Base-by-base conservation (phyloP, 2,329 filamentous ascomycete species). In the Penicillium sp. region DNA sequence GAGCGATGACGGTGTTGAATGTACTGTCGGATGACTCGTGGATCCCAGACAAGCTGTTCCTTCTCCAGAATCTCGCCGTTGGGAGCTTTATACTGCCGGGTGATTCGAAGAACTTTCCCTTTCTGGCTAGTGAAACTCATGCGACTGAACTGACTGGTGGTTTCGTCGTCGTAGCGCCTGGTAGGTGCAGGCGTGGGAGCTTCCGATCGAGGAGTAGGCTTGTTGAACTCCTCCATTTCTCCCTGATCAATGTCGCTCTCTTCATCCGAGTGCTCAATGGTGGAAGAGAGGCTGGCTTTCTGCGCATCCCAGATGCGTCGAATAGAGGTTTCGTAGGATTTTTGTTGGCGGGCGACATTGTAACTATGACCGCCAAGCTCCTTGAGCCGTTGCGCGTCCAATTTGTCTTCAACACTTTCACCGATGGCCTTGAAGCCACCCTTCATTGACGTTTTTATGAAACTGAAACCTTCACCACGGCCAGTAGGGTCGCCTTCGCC, bases 371-470 rank as follows among this genome's bases (percentile, higher is more conserved):
- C 93, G 47, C 90, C 90, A 55, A 78, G 74, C 48, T 84, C 80
- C 55, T 82, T 83, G 49, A 77, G 70, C 53, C 75, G 73, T 61
- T 93, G 91, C 12, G 87, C 87, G 64, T 90, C 88, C 54, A 93
- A 82, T 66, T 90, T 88, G 52, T 90, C 86, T 61, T 89, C 86
- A 52, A 90, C 88, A 62, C 88, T 90, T 66, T 95, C 89, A 18
- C 89, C 90, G 26, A 94, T 81, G 18, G 90, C 86, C 63, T 90
- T 88, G 68, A 96, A 98, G 0, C 93, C 93, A 52, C 93, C 93
- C 70, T 98, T 98, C 93, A 98, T 98, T 1, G 89, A 95, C 0
- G 90, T 96, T 64, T 93, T 90, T 67, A 98, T 90, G 68, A 98
- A 96, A 66, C 88, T 96, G 74, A 97, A 95, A 2, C 88, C 93